Evolutionary conservation across 2,329 filamentous ascomycete genomes (phyloP), one percentile per base, ranked within the genome.

Genomic region (Aspergillus ochraceus): DNA sequence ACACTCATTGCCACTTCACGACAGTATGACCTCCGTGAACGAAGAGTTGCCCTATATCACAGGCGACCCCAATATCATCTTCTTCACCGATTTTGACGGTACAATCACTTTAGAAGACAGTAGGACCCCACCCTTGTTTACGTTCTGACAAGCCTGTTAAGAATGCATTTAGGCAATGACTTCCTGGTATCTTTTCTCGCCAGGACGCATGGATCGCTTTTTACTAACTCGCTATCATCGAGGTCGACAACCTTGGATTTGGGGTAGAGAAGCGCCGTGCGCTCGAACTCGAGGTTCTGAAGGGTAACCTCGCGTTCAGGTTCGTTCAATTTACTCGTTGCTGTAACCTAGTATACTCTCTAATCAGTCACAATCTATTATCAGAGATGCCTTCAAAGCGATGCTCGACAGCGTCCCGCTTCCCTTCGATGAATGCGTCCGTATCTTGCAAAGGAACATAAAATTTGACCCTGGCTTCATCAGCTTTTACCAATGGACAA

Each of bases 391-490:
- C 24, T 57, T 57, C 30, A 29, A 52, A 20, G 29, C 30, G 9
- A 57, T 57, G 55, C 24, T 57, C 10, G 49, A 57, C 49, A 57
- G 55, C 19, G 55, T 57, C 10, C 30, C 19, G n/a, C 6, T 46
- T 2, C 55, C 55, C 6, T 57, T 57, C 19, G n/a, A 45, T 6
- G 26, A 39, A 10, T 54, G 56, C 17, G 29, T 60, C 20, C 58
- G 51, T 10, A 17, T 87, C 62, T 84, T 96, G 6, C 83, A 89
- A 62, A 79, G 87, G 68, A 91, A 93, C 78, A 91, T 96, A 80
- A 84, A 87, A 72, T 84, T 96, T 45, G 92, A 97, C 78, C 89
- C 90, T 1, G 81, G 86, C 64, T 97, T 96, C 83, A 86, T 86
- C 70, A 84, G 88, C 66, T 97, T 96, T 77, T 91, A 90, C 77